Base-by-base conservation (phyloP, 441 rosid species). In the Gossypium gossypioides region DNA sequence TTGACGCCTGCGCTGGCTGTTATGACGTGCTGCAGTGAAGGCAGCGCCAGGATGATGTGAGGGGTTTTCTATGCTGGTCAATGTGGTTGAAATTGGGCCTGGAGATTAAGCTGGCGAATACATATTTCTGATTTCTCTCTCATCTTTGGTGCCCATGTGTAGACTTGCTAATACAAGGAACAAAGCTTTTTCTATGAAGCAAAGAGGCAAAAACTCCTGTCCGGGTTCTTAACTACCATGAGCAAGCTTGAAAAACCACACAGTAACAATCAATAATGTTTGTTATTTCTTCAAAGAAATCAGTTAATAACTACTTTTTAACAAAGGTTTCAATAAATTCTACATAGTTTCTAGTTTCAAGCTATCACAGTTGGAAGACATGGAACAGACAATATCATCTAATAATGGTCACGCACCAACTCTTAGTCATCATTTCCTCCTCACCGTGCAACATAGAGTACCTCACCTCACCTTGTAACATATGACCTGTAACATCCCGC, bases 1-100 rank as follows among this genome's bases (percentile, higher is more conserved):
- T 81, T 61, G 72, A 79, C 66, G 51, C 83, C 81, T 9, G 80
- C 66, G 75, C 81, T 75, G 57, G 81, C 71, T 56, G 82, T 62
- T 24, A 79, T 78, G 69, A 85, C 66, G 22, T 81, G 37, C 10
- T 72, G 42, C 56, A 76, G 60, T 16, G 57, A 25, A 13, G 81
- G 79, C 2, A 83, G 78, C 12, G 65, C 68, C 12, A 40, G 24
- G 68, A 83, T 72, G 68, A 75, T 21, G 51, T 59, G 68, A 21
- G 75, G 55, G 61, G 66, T 32, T 6, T 32, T 32, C 40, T 32
- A 32, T 32, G 2, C 40, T 32, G 7, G 40, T 32, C 40, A 32
- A 32, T 32, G 8, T 32, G 40, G 40, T 32, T 32, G 40, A 32
- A 32, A 32, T 32, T 32, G 40, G 40, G 40, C 40, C 8, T 32